phyloP scores from a whole-genome alignment of 148 eudicot genomes.

The Mesembryanthemum crystallinum region DNA sequence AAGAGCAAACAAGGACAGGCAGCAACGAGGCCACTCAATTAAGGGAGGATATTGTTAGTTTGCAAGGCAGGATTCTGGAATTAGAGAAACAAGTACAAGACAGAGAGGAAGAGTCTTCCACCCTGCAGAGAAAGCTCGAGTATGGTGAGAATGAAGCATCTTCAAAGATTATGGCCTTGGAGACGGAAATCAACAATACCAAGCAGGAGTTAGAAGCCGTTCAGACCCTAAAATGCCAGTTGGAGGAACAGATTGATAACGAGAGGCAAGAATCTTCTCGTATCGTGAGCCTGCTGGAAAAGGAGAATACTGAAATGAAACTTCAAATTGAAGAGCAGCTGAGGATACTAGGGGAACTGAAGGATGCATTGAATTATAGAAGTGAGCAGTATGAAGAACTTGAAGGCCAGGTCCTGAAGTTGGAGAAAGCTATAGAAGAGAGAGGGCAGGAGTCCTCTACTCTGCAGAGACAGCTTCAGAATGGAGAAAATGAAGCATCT shows the following conservation, averaged over 20 bases:
- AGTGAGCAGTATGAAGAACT: constrained; percentile 29
- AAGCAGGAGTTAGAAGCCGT: constrained; percentile 45
- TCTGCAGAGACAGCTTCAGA: constrained; percentile 52
- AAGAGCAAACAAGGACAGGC: constrained; percentile 33
- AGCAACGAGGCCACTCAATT: constrained; percentile 28
- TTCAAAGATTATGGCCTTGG: constrained; percentile 35
- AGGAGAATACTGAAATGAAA: constrained; percentile 32
- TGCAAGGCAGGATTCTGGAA: constrained; percentile 39
- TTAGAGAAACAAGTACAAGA: constrained; percentile 42
- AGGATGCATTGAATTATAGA: constrained; percentile 25
- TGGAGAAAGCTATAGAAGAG: constrained; percentile 43
- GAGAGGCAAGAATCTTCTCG: constrained; percentile 27
- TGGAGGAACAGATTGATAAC: constrained; percentile 44
- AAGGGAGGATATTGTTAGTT: constrained; percentile 33
- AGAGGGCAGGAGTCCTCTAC: constrained; percentile 36
- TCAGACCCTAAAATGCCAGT: constrained; percentile 34
- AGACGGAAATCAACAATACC: constrained; percentile 32
- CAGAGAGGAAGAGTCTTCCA: constrained; percentile 38
- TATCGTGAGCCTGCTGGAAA: constrained; percentile 19
- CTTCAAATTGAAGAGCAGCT: constrained; percentile 20
- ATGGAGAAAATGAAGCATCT: constrained; percentile 37
- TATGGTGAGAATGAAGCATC: constrained; percentile 40
- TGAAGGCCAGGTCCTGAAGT: constrained; percentile 33
- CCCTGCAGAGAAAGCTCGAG: constrained; percentile 50
- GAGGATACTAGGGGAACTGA: constrained; percentile 15